phyloP scores from a whole-genome alignment of 139 green algal genomes.

The Raphidocelis subcapitata region DNA sequence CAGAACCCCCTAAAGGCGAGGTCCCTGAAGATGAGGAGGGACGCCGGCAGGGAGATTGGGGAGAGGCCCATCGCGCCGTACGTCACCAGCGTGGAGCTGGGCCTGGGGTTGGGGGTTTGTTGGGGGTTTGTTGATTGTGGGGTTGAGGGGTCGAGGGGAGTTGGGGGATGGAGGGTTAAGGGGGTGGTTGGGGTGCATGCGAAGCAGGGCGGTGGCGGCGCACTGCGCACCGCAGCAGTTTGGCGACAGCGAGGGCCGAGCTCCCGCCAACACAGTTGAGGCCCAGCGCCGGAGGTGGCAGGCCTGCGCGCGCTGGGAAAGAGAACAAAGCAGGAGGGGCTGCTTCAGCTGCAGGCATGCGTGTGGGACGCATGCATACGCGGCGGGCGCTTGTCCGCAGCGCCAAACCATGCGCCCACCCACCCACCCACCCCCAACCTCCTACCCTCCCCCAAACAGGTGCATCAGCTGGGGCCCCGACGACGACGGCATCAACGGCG shows the following conservation, averaged over 20 bases:
- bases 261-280: constrained; percentile 81
- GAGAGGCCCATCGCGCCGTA: constrained; percentile 89
- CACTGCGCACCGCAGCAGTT: constrained; percentile 46
- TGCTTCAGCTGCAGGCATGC: not conserved
- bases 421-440: not conserved
- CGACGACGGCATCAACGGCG: not conserved
- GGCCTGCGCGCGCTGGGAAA: constrained; percentile 30
- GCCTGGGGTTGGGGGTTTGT: constrained; percentile 1
- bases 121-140: not conserved
- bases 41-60: constrained; percentile 68
- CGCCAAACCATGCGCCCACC: not conserved
- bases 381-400: not conserved
- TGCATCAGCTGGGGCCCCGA: not conserved
- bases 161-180: not conserved
- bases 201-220: not conserved
- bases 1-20: constrained; percentile 78
- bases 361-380: not conserved
- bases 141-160: not conserved
- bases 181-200: not conserved
- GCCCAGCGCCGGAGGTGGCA: constrained; percentile 56
- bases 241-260: constrained; percentile 48
- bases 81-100: constrained; percentile 75
- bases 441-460: not conserved
- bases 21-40: constrained; percentile 91
- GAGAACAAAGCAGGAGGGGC: not conserved